Evolutionary conservation across 1,139 yeast species (phyloP).

Genomic region (Kodamaea sp.): DNA sequence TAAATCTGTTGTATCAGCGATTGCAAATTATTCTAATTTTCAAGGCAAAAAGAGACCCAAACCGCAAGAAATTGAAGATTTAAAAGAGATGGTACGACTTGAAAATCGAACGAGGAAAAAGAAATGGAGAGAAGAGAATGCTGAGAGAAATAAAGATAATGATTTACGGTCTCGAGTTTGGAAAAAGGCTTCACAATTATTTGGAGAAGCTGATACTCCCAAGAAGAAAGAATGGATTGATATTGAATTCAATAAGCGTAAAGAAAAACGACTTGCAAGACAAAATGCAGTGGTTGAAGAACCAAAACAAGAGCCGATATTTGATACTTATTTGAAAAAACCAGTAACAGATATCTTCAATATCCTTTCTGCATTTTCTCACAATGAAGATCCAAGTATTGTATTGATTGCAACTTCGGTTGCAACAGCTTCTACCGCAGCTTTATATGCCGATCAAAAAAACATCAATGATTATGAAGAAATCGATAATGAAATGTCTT

Average conservation of each 20-base stretch:
- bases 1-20: conserved; percentile 29
- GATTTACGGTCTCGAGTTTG: conserved; percentile 77
- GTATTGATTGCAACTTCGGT: conserved; percentile 42
- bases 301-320: conserved; percentile 4
- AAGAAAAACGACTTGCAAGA: conserved; percentile 51
- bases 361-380: conserved; percentile 32
- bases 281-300: conserved; percentile 11
- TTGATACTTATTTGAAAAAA: conserved; percentile 23
- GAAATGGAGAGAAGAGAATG: conserved; percentile 84
- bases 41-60: conserved; percentile 19
- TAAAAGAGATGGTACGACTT: conserved; percentile 56
- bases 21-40: conserved; percentile 24
- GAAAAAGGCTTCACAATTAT: conserved; percentile 64
- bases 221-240: conserved; percentile 71
- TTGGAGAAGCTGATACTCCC: conserved; percentile 57
- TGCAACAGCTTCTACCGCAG: conserved; percentile 35
- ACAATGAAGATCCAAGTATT: conserved; percentile 33
- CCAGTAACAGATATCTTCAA: conserved; percentile 36
- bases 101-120: conserved; percentile 86
- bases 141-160: conserved; percentile 79
- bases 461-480: conserved; percentile 14
- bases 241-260: conserved; percentile 63
- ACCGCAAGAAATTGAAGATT: conserved; percentile 33
- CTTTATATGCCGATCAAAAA: conserved; percentile 24
- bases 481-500: conserved; percentile 23